A percentile compares a stretch with the other conserved stretches of the same genome.
These are phyloP conservation scores for Penstemon newberryi DNA, from an alignment of 257 asterid genomes.

Conservation along the genomic window DNA sequence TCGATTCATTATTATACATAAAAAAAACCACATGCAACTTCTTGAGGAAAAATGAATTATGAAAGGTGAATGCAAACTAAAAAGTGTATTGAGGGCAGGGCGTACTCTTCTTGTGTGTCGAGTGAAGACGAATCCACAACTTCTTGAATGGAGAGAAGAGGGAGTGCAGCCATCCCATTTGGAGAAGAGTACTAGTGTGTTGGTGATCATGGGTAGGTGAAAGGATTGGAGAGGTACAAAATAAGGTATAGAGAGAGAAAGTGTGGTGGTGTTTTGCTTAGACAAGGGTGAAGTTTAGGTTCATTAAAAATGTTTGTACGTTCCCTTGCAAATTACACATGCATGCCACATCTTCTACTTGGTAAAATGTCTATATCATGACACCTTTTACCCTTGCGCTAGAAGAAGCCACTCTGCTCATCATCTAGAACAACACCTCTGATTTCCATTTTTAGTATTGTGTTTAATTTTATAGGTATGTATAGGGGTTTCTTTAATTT, in stretches of 20 bases:
- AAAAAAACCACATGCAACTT: too few relatives aligned
- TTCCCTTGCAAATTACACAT: conserved; percentile 59
- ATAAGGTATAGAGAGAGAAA: conserved; percentile 34
- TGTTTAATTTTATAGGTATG: too few relatives aligned
- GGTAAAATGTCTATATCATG: conserved; percentile 61
- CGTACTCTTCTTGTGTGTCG: conserved; percentile 78
- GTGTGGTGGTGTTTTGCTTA: conserved; percentile 60
- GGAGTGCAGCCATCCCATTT: conserved; percentile 93
- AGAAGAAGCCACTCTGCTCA: conserved; percentile 53
- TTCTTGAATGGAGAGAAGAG: conserved; percentile 90
- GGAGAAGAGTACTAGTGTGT: conserved; percentile 36
- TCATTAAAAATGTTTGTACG: conserved; percentile 24
- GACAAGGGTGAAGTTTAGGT: conserved; percentile 83
- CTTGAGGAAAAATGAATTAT: background rate
- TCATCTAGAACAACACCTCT: conserved; percentile 29
- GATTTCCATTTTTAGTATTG: background rate
- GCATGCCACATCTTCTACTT: conserved; percentile 40
- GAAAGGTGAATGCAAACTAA: background rate
- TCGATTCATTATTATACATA: background rate
- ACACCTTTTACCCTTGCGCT: conserved; percentile 46
- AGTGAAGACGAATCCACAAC: conserved; percentile 77
- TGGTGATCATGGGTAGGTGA: conserved; percentile 49
- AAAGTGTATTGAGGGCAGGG: background rate
- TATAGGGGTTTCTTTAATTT: conserved; percentile 7
- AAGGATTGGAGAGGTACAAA: conserved; percentile 34